A percentile compares a stretch with the other conserved stretches of the same genome.
phyloP scores from a whole-genome alignment of 1,284 basidiomycete species.

The Bjerkandera adusta region DNA sequence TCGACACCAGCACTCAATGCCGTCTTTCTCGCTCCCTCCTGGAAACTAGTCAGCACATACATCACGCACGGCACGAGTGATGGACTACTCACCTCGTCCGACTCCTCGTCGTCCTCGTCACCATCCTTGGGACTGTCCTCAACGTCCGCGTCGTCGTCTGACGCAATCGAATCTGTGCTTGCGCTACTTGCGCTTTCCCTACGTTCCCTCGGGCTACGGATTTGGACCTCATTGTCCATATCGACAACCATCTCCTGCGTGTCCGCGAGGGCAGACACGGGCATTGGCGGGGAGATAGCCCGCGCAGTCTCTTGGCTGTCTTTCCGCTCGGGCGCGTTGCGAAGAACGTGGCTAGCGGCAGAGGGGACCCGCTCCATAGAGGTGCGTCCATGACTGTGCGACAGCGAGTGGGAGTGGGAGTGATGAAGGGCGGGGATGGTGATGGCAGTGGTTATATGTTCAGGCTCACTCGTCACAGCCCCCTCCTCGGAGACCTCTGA shows the following conservation, averaged over 20 bases:
- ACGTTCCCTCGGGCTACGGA: not conserved
- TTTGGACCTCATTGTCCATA: conserved; percentile 12
- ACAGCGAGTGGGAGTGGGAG: conserved; percentile 19
- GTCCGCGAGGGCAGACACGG: conserved; percentile 5
- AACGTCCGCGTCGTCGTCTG: conserved; percentile 11
- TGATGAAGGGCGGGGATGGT: conserved; percentile 22
- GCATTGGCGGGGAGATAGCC: conserved; percentile 14
- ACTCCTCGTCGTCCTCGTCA: conserved; percentile 13
- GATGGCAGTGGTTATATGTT: conserved; percentile 27
- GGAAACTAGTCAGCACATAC: conserved; percentile 4
- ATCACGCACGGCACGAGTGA: not conserved
- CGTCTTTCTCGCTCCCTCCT: conserved; percentile 13
- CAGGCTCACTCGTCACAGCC: conserved; percentile 5
- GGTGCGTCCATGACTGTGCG: not conserved
- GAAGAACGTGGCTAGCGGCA: conserved; percentile 8
- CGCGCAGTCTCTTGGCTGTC: conserved; percentile 28
- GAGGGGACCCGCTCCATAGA: conserved; percentile 17
- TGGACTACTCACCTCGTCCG: conserved; percentile 15
- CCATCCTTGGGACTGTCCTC: conserved; percentile 14
- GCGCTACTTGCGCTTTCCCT: conserved; percentile 13
- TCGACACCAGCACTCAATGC: conserved; percentile 18
- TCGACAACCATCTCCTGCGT: conserved; percentile 8
- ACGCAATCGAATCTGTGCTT: conserved; percentile 1
- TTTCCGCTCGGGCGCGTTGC: conserved; percentile 19
- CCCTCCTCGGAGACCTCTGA: conserved; percentile 13